Percentiles rank a stretch among this genome's conserved stretches.
Conservation (phyloP, 305 asterid genomes). For the Solanum aculeatissimum region DNA sequence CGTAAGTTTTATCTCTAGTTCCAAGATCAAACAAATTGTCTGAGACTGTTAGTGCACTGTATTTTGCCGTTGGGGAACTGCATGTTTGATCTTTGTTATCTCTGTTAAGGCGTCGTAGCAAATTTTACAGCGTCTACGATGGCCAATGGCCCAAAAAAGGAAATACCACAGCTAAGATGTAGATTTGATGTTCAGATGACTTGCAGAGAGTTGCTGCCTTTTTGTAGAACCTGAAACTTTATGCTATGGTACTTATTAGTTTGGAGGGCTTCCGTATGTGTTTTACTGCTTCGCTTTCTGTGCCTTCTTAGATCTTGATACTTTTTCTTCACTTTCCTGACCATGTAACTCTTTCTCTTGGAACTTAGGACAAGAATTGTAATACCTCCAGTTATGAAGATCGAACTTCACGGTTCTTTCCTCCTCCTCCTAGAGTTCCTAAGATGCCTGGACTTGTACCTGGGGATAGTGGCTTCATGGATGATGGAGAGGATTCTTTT, state of each 20-base stretch:
- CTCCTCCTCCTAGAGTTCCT: slow-evolving; percentile 88
- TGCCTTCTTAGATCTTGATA: not conserved
- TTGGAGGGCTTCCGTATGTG: not conserved
- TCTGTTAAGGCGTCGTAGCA: not conserved
- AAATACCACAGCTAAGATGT: not conserved
- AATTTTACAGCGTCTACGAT: not conserved
- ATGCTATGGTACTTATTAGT: not conserved
- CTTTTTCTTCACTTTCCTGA: not conserved
- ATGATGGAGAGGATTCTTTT: slow-evolving; percentile 67
- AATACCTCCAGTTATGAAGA: slow-evolving; percentile 52
- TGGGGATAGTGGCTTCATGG: slow-evolving; percentile 76
- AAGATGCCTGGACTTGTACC: slow-evolving; percentile 80
- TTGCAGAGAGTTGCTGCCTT: not conserved
- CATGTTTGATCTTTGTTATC: not conserved
- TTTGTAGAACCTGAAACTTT: not conserved
- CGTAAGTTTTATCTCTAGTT: not conserved
- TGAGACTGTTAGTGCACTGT: not conserved
- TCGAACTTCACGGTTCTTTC: slow-evolving; percentile 89
- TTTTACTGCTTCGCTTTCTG: not conserved
- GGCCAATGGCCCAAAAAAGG: not conserved
- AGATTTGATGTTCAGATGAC: not conserved
- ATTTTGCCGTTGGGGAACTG: not conserved
- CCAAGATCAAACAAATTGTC: not conserved
- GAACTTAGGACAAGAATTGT: slow-evolving; percentile 42
- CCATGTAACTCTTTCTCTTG: not conserved